Evolutionary conservation across 75 land plant species (phyloP).

Genomic region (Picea sitchensis): DNA sequence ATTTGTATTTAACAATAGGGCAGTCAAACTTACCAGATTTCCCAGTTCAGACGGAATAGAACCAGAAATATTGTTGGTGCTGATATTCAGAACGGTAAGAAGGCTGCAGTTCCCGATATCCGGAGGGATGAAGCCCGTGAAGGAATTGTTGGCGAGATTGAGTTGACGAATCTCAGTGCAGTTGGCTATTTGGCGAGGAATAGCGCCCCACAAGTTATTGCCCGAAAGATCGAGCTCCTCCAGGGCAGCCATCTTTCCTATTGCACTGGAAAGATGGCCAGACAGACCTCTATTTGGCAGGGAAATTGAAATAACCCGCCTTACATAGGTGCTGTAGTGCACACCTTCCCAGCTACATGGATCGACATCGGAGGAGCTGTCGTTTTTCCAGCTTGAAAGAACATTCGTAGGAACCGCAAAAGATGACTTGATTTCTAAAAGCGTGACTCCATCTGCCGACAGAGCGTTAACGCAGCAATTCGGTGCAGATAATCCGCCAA

Average conservation of each 20-base stretch:
- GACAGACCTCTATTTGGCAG: conserved; percentile 18
- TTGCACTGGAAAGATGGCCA: conserved; percentile 21
- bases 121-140: conserved; percentile 25
- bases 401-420: conserved; percentile 3
- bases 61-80: conserved; percentile 36
- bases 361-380: neutral
- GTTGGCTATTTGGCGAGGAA: conserved; percentile 32
- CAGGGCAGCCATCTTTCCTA: conserved; percentile 24
- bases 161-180: conserved; percentile 22
- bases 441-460: neutral
- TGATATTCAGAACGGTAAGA: conserved; percentile 30
- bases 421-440: conserved; percentile 17
- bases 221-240: conserved; percentile 22
- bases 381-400: conserved; percentile 10
- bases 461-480: neutral
- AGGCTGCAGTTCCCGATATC: conserved; percentile 24
- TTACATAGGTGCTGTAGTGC: conserved; percentile 13
- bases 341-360: conserved; percentile 52
- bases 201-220: conserved; percentile 25
- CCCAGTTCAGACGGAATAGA: conserved; percentile 31
- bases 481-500: neutral
- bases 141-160: conserved; percentile 27
- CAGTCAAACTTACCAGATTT: conserved; percentile 23
- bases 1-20: conserved; percentile 28
- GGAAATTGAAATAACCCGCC: conserved; percentile 22